Evolutionary conservation across 768 basidiomycete species (phyloP), one percentile per base, ranked within the genome.

Genomic region (Hirschioporus abietinus): DNA sequence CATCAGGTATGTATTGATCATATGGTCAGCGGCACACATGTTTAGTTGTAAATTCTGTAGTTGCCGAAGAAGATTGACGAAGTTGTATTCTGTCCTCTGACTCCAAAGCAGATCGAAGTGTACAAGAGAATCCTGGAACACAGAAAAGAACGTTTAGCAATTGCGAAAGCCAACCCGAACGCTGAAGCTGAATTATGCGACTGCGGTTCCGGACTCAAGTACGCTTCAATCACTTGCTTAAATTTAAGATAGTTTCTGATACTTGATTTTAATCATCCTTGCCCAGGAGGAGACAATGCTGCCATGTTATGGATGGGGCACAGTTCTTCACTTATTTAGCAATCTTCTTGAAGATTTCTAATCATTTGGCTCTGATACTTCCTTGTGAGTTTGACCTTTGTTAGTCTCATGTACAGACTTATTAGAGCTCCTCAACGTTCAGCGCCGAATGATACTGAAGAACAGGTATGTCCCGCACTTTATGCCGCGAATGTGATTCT

Each of bases 11-110:
- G 8, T 61, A n/a, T 60, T 34, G 25, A 57, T 63, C 25, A 17
- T 26, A 58, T 25, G 5, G 25, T 60, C 25, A 25, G 7, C 25
- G 24, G 68, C 1, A 67, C 15, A 63, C 60, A 42, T 20, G 12
- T 52, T 52, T 15, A 52, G 5, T 52, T 20, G 12, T 20, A 34
- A 15, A 30, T 68, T 60, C 17, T 52, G 1, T 71, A 96, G 90
- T 82, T 99, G 1, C 96, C 96, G 0, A 81, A 82, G 68, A 99
- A 99, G 79, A 84, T 84, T 0, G 96, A 99, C 70, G 81, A 94
- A 72, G 91, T 98, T 17, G 93, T 97, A 6, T 96, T 98, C 72
- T 99, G 96, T 72, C 96, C 95, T 18, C 78, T 99, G 63, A 91
- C 91, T 0, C 66, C 78, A 0, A 81, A 78, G 36, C 96, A 97